phyloP scores from a whole-genome alignment of 176 grass and related monocot species.

The Microstegium vimineum region DNA sequence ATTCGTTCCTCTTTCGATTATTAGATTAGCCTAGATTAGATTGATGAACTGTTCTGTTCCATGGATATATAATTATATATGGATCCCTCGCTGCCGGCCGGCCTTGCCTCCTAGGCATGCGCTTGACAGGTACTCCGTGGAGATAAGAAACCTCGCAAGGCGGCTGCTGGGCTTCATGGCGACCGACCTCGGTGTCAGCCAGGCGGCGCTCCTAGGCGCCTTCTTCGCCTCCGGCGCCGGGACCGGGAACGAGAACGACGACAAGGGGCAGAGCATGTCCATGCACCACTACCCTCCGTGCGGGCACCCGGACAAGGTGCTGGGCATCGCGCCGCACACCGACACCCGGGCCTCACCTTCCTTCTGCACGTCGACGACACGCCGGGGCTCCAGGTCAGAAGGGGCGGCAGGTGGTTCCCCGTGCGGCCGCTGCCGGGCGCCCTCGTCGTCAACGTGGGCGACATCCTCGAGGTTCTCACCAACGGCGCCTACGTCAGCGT shows the following conservation, averaged over 20 bases:
- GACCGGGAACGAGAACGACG: not conserved
- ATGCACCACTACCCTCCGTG: conserved; percentile 6
- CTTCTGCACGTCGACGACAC: not conserved
- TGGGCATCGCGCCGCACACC: conserved; percentile 4
- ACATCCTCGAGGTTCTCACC: not conserved
- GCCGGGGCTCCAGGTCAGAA: not conserved
- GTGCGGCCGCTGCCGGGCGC: conserved; percentile 4
- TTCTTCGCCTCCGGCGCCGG: not conserved
- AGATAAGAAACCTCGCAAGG: not conserved
- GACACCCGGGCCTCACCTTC: not conserved
- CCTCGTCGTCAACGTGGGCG: not conserved
- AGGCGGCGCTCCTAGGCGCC: not conserved
- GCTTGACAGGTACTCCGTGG: not conserved
- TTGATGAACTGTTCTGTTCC: no score
- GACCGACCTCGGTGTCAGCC: not conserved
- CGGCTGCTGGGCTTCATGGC: not conserved
- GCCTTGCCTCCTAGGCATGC: not conserved
- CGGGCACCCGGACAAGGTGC: not conserved
- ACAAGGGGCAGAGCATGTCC: not conserved
- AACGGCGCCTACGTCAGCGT: not conserved
- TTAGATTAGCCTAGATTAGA: no score
- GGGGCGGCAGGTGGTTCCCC: conserved; percentile 2
- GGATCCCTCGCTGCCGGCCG: no score
- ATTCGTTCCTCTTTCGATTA: no score
- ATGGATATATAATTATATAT: no score